Evolutionary conservation across 805 yeast genomes (phyloP), one percentile per base, ranked within the genome.

Genomic region (Kuraishia ogatae): DNA sequence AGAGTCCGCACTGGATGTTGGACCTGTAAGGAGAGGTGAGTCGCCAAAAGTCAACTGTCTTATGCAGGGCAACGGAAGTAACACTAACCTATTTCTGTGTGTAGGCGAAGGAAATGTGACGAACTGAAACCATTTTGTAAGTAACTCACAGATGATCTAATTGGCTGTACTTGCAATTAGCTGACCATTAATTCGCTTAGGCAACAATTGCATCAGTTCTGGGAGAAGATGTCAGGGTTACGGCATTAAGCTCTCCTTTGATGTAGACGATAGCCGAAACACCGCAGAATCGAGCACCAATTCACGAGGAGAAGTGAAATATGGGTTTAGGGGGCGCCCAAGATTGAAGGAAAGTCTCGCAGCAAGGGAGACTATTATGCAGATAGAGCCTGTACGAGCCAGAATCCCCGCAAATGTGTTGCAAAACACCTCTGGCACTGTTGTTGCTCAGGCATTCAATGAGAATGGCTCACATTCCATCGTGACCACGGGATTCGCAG

Each of bases 1-100:
- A 61, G 84, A 56, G 83, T 81, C 5, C 65, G 84, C 57, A 79
- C 79, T 2, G 85, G 84, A 0, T 81, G 85, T 58, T 77, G 82
- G 76, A 80, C 82, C 1, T 81, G 85, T 62, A 80, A 80, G 59
- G 71, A 66, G 56, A 68, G 80, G 78, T 74, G 59, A 35, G 78
- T 63, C 15, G 13, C 7, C 17, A 35, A 17, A 10, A 17, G n/a
- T 13, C 17, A 15, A 35, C 17, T 35, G 13, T 21, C 1, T 20
- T 15, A 24, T 11, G 24, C 17, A 21, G 20, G 20, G 8, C 17
- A 39, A 10, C 29, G 24, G 26, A 17, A 19, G 43, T 39, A 35
- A 48, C 23, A 21, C 39, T 47, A 54, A 46, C 35, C 50, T 19
- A 7, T n/a, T 51, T 29, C 17, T 51, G 43, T 1, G 7, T 4